These are phyloP conservation scores for Kodamaea fungicola DNA, from an alignment of 1,139 yeast genomes.

Conservation along the genomic window DNA sequence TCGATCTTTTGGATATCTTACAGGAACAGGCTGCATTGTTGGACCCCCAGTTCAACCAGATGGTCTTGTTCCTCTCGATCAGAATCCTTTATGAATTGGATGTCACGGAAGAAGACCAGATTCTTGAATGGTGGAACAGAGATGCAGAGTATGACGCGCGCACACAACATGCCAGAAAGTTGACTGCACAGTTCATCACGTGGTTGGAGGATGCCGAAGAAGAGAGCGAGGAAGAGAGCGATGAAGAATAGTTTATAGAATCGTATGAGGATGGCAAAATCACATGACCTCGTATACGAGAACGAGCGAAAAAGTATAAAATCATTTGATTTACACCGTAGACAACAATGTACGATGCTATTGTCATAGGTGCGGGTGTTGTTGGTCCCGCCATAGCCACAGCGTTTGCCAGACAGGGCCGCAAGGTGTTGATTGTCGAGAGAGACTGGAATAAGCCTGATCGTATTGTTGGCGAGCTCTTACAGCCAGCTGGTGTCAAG, in stretches of 20 bases:
- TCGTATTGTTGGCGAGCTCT: constrained; percentile 92
- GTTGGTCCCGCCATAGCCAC: constrained; percentile 93
- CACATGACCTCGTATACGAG: too few species aligned
- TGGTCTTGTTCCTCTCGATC: constrained; percentile 61
- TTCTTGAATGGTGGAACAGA: constrained; percentile 76
- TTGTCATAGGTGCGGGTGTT: constrained; percentile 92
- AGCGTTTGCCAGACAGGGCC: constrained; percentile 85
- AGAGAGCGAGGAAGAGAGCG: constrained; percentile 50
- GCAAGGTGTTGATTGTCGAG: constrained; percentile 72
- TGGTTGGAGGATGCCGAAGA: constrained; percentile 91
- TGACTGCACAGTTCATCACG: constrained; percentile 71
- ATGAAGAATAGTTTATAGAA: constrained; percentile 9
- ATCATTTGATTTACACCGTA: too few species aligned
- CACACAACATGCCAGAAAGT: constrained; percentile 50
- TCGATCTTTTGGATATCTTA: constrained; percentile 64
- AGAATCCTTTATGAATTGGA: constrained; percentile 76
- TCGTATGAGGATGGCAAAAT: too few species aligned
- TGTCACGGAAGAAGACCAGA: constrained; percentile 74
- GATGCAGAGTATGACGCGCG: constrained; percentile 37
- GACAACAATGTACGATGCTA: constrained; percentile 47
- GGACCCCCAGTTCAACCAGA: constrained; percentile 36
- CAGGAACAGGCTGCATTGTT: constrained; percentile 44
- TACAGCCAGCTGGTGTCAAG: constrained; percentile 92
- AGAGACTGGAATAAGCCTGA: constrained; percentile 92
- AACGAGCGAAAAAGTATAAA: too few species aligned